phyloP scores from a whole-genome alignment of 2,329 filamentous ascomycete species.

The Arachnopeziza araneosa region DNA sequence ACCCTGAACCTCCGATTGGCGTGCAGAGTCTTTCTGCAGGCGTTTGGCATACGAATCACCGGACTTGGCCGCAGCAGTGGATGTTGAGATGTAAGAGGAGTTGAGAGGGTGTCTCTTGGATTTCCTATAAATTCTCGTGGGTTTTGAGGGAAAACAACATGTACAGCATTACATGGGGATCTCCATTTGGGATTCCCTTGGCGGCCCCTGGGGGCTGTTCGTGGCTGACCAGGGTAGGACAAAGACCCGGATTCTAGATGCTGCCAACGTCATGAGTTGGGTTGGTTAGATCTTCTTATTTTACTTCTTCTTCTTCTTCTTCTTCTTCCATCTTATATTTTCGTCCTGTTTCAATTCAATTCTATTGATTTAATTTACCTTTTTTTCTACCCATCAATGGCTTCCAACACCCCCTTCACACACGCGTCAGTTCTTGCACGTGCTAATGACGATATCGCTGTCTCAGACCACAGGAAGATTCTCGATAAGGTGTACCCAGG shows the following conservation, averaged over 20 bases:
- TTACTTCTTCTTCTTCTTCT: background rate
- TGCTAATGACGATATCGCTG: background rate
- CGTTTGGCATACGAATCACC: no score
- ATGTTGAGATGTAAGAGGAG: background rate
- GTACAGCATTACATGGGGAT: background rate
- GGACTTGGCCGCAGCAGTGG: no score
- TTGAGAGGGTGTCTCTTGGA: background rate
- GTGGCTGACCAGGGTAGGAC: background rate
- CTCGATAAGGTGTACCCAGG: no score
- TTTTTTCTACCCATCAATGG: background rate
- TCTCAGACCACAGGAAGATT: background rate
- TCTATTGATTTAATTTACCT: background rate
- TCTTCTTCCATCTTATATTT: no score
- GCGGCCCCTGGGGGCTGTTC: background rate
- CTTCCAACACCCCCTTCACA: background rate
- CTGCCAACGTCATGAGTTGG: background rate
- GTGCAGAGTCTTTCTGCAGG: no score
- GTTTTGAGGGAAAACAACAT: background rate
- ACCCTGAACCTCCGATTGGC: no score
- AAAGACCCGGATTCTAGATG: background rate
- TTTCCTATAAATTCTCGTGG: background rate
- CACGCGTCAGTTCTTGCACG: background rate
- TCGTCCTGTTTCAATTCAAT: background rate
- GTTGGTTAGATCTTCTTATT: background rate
- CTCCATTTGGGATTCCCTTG: background rate